phyloP scores from a whole-genome alignment of 441 rosid species.

The Oxalis stricta region DNA sequence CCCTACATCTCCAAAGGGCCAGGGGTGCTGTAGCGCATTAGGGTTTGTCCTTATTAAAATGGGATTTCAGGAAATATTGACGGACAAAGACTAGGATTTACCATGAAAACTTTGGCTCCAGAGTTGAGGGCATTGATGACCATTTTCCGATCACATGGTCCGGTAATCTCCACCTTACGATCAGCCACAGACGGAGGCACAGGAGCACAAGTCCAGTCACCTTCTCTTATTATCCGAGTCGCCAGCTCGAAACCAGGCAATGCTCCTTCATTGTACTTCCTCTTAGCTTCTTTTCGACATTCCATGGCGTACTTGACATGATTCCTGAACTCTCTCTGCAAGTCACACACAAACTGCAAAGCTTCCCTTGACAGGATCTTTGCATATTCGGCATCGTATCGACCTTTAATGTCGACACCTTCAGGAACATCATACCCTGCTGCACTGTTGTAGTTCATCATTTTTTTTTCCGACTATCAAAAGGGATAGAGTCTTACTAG shows the following conservation, averaged over 20 bases:
- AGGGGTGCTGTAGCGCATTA: too few species aligned
- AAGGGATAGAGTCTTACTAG: too few species aligned
- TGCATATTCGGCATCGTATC: conserved; percentile 46
- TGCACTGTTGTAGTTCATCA: too few species aligned
- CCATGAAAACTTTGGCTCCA: conserved; percentile 94
- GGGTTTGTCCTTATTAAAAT: too few species aligned
- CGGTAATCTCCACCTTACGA: conserved; percentile 79
- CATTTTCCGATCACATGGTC: conserved; percentile 90
- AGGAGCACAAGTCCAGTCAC: conserved; percentile 54
- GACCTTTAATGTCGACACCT: conserved; percentile 70
- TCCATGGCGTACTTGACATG: conserved; percentile 60
- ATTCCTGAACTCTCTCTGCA: conserved; percentile 64
- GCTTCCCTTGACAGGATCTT: conserved; percentile 62
- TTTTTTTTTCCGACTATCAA: too few species aligned
- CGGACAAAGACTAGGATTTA: conserved; percentile 5
- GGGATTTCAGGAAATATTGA: too few species aligned
- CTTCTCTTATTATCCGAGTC: conserved; percentile 51
- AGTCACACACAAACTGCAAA: conserved; percentile 56
- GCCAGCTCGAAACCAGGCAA: conserved; percentile 73
- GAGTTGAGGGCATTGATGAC: conserved; percentile 89
- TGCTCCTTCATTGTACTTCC: conserved; percentile 37
- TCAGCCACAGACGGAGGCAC: conserved; percentile 71
- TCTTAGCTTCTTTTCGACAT: conserved; percentile 57
- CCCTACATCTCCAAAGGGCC: too few species aligned
- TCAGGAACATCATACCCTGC: conserved; percentile 44